phyloP scores from a whole-genome alignment of 2,329 filamentous ascomycete species.

The Alternaria sp. region DNA sequence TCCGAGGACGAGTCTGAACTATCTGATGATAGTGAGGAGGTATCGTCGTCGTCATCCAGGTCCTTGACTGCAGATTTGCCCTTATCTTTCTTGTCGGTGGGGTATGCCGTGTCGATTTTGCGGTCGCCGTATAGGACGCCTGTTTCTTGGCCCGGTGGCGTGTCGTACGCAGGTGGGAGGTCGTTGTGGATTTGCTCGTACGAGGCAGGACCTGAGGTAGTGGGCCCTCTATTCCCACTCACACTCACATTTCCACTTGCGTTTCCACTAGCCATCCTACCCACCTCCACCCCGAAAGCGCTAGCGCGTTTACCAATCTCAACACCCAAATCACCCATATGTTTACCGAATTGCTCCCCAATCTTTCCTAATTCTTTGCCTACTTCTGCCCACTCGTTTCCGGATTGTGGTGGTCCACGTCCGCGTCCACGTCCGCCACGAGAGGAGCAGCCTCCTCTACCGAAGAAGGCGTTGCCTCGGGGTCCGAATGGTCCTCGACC shows the following conservation, averaged over 20 bases:
- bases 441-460: background rate
- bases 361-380: constrained; percentile 19
- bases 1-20: constrained; percentile 21
- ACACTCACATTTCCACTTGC: constrained; percentile 2
- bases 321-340: constrained; percentile 37
- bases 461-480: constrained; percentile 6
- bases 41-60: constrained; percentile 22
- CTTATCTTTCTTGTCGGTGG: background rate
- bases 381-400: constrained; percentile 13
- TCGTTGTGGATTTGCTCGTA: constrained; percentile 10
- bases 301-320: constrained; percentile 37
- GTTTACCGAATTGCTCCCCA: constrained; percentile 44
- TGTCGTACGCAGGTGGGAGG: constrained; percentile 22
- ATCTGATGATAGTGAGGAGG: constrained; percentile 31
- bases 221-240: background rate
- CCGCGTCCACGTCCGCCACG: constrained; percentile 2
- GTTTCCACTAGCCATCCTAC: constrained; percentile 9
- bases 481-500: constrained; percentile 9
- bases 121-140: constrained; percentile 19
- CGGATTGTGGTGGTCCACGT: constrained; percentile 10
- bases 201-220: background rate
- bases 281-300: constrained; percentile 27
- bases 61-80: constrained; percentile 4
- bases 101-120: background rate
- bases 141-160: constrained; percentile 24